phyloP scores from a whole-genome alignment of 2,329 filamentous ascomycete genomes.

The Penicillium capsulatum region DNA sequence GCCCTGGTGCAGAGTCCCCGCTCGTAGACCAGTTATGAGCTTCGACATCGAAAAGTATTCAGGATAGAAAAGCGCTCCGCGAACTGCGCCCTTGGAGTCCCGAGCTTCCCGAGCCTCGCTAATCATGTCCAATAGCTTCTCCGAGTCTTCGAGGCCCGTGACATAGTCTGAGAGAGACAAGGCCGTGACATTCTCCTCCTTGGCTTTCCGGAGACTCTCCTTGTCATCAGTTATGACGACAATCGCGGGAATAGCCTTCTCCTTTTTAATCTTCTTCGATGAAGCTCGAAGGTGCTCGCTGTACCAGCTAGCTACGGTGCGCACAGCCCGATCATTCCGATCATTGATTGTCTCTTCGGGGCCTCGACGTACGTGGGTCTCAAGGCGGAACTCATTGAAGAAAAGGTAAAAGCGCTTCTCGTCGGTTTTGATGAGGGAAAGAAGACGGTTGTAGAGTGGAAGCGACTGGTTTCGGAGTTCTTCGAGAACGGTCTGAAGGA shows the following conservation, averaged over 20 bases:
- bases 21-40: slow-evolving; percentile 90
- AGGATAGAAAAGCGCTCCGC: slow-evolving; percentile 71
- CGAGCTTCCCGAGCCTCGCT: slow-evolving; percentile 69
- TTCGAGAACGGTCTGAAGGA: slow-evolving; percentile 92
- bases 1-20: slow-evolving; percentile 84
- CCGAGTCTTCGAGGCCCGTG: slow-evolving; percentile 74
- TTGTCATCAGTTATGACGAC: slow-evolving; percentile 94
- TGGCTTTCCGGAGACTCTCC: slow-evolving; percentile 79
- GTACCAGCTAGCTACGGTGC: slow-evolving; percentile 87
- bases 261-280: slow-evolving; percentile 51
- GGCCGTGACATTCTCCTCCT: slow-evolving; percentile 64
- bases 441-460: slow-evolving; percentile 88
- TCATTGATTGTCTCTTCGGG: slow-evolving; percentile 88
- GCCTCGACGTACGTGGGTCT: slow-evolving; percentile 76
- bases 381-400: slow-evolving; percentile 95
- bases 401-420: slow-evolving; percentile 98
- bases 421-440: slow-evolving; percentile 87
- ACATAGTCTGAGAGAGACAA: slow-evolving; percentile 73
- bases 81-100: slow-evolving; percentile 58
- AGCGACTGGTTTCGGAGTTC: slow-evolving; percentile 91
- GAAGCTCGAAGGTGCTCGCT: slow-evolving; percentile 67
- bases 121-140: slow-evolving; percentile 88
- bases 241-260: slow-evolving; percentile 64
- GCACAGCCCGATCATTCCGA: slow-evolving; percentile 87
- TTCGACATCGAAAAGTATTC: slow-evolving; percentile 87